These are phyloP conservation scores for Asterionellopsis glacialis DNA, from an alignment of 108 stramenopile genomes.

Conservation along the genomic window DNA sequence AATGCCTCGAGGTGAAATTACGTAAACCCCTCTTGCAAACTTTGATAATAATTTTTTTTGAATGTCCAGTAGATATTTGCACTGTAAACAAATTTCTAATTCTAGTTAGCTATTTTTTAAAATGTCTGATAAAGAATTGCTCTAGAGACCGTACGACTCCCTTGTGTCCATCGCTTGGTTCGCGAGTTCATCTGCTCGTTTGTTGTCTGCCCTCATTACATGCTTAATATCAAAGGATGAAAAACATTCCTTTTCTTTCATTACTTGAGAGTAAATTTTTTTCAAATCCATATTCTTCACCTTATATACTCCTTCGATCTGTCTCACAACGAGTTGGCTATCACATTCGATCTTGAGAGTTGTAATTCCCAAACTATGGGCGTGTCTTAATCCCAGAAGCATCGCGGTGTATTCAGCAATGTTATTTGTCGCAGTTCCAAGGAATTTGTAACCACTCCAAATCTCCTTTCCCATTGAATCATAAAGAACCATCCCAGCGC, in stretches of 20 bases:
- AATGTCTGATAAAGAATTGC: too few species aligned
- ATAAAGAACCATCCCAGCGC: conserved; percentile 29
- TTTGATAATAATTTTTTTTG: too few species aligned
- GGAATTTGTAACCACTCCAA: conserved; percentile 58
- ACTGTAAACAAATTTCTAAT: too few species aligned
- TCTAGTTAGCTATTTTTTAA: too few species aligned
- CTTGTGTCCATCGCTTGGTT: conserved; percentile 75
- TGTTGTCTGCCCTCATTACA: conserved; percentile 62
- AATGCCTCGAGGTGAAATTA: too few species aligned
- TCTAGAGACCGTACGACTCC: conserved; percentile 26
- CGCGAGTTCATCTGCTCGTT: conserved; percentile 77
- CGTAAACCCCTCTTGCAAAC: too few species aligned
- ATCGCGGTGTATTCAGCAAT: conserved; percentile 72
- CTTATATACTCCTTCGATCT: conserved; percentile 51
- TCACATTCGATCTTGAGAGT: conserved; percentile 68
- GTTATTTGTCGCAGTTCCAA: conserved; percentile 66
- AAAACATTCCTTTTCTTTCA: conserved; percentile 29
- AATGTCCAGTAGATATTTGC: too few species aligned
- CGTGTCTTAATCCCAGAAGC: conserved; percentile 56
- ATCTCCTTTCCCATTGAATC: conserved; percentile 36
- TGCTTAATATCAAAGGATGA: conserved; percentile 50
- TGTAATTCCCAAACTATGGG: conserved; percentile 52
- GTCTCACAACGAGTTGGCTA: conserved; percentile 62
- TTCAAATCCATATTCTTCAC: conserved; percentile 45
- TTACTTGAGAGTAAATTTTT: conserved; percentile 21